phyloP scores from a whole-genome alignment of 108 stramenopile genomes.

The Fragilaria crotonensis region DNA sequence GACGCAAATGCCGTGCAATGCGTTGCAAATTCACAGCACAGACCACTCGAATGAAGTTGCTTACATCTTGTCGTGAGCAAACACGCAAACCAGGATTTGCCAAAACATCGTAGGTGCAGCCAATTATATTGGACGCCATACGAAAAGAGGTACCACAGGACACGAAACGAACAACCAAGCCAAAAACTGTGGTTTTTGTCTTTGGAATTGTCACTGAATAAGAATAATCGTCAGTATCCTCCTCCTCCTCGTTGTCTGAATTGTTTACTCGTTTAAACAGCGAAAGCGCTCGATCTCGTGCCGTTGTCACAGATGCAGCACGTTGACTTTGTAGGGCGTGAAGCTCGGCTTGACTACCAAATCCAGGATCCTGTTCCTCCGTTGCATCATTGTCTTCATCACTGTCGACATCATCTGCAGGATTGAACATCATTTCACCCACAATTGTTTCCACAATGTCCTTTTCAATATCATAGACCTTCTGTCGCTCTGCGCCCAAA shows the following conservation, averaged over 20 bases:
- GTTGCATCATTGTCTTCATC: background rate
- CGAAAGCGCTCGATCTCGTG: background rate
- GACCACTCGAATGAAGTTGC: background rate
- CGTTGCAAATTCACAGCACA: background rate
- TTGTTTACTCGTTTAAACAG: background rate
- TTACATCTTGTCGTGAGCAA: background rate
- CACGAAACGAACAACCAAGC: background rate
- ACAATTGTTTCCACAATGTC: background rate
- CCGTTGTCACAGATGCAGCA: background rate
- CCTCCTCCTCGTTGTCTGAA: background rate
- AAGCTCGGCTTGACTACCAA: background rate
- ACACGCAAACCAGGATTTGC: background rate
- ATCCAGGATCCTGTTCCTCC: background rate
- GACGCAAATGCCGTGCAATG: background rate
- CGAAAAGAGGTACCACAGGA: background rate
- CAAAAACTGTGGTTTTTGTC: background rate
- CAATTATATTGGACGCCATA: background rate
- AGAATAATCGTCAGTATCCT: no score
- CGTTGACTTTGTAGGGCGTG: background rate
- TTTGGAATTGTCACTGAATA: background rate
- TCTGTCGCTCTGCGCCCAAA: background rate
- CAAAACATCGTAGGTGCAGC: background rate
- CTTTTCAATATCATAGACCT: background rate
- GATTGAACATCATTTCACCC: background rate
- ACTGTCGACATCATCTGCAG: background rate